A percentile compares a stretch with the other conserved stretches of the same genome.
phyloP scores from a whole-genome alignment of 2,329 filamentous ascomycete genomes.

The Fusarium sublunatum region DNA sequence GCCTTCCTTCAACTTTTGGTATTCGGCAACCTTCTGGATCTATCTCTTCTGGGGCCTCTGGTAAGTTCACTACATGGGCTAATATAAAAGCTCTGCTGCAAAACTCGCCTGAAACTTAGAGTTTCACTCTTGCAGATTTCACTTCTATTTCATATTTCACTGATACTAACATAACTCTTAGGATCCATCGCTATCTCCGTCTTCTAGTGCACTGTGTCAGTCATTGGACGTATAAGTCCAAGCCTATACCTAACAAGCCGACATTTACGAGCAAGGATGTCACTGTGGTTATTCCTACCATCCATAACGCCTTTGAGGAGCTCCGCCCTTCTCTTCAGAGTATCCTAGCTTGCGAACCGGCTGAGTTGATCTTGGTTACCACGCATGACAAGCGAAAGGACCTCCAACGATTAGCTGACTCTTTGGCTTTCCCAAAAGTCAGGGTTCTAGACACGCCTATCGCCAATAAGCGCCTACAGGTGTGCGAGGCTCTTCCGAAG shows the following conservation, averaged over 20 bases:
- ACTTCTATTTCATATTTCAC: slow-evolving; percentile 1
- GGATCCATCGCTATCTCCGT: slow-evolving; percentile 88
- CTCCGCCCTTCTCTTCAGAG: slow-evolving; percentile 83
- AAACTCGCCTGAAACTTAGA: slow-evolving; percentile 1
- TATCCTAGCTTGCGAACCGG: slow-evolving; percentile 76
- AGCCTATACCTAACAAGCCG: slow-evolving; percentile 84
- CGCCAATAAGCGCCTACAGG: slow-evolving; percentile 94
- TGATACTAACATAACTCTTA: slow-evolving; percentile 52
- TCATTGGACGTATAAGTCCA: slow-evolving; percentile 88
- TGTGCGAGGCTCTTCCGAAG: slow-evolving; percentile 88
- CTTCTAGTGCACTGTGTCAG: slow-evolving; percentile 86
- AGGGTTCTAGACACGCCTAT: slow-evolving; percentile 81
- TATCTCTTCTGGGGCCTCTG: slow-evolving; percentile 58
- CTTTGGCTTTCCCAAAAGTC: slow-evolving; percentile 70
- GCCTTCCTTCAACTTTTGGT: slow-evolving; percentile 51
- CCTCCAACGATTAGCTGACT: slow-evolving; percentile 73
- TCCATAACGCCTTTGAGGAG: slow-evolving; percentile 87
- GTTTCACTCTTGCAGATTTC: neutral
- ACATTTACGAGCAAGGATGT: slow-evolving; percentile 84
- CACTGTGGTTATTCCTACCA: slow-evolving; percentile 92
- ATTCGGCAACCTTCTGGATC: slow-evolving; percentile 61
- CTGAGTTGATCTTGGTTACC: slow-evolving; percentile 85
- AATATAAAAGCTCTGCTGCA: neutral
- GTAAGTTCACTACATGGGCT: slow-evolving; percentile 52
- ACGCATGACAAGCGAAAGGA: slow-evolving; percentile 81